Conservation (phyloP, 2,329 filamentous ascomycete species). For the Plectosphaerella plurivora region DNA sequence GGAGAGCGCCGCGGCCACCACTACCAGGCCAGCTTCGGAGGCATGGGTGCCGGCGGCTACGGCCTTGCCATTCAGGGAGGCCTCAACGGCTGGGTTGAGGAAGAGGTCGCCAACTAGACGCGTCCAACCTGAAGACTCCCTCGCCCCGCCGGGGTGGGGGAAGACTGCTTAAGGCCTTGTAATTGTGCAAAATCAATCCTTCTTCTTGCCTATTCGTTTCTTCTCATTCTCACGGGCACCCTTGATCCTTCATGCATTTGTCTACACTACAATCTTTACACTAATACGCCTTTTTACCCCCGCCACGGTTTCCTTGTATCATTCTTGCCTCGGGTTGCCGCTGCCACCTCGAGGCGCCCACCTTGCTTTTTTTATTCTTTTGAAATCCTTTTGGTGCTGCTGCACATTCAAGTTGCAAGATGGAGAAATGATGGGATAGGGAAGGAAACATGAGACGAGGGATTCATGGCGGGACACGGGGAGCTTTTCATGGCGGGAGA, state of each 20-base stretch:
- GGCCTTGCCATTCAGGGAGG: slow-evolving; percentile 60
- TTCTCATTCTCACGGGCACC: slow-evolving; percentile 1
- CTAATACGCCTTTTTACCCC: not conserved
- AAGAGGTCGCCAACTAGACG: slow-evolving; percentile 55
- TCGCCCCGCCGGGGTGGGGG: slow-evolving; percentile 16
- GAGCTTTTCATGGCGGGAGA: too few relatives aligned
- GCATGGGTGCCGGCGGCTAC: slow-evolving; percentile 55
- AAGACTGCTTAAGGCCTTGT: slow-evolving; percentile 3
- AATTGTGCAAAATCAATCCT: slow-evolving; percentile 3
- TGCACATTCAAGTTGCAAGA: too few relatives aligned
- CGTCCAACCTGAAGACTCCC: not conserved
- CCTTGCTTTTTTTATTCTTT: not conserved
- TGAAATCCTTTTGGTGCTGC: too few relatives aligned
- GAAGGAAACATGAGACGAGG: too few relatives aligned
- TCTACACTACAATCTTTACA: not conserved
- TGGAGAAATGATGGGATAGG: too few relatives aligned
- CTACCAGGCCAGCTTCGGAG: slow-evolving; percentile 60
- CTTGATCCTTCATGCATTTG: not conserved
- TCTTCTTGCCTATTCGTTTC: slow-evolving; percentile 2
- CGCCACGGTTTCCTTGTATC: not conserved
- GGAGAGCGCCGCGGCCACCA: slow-evolving; percentile 60
- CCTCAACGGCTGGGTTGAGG: slow-evolving; percentile 64
- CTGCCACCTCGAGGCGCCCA: not conserved
- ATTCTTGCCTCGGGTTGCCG: not conserved
- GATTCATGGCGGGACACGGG: too few relatives aligned